Evolutionary conservation across 106 monocot genomes (phyloP), one percentile per base, ranked within the genome.

Genomic region (Cymbidium sinense): DNA sequence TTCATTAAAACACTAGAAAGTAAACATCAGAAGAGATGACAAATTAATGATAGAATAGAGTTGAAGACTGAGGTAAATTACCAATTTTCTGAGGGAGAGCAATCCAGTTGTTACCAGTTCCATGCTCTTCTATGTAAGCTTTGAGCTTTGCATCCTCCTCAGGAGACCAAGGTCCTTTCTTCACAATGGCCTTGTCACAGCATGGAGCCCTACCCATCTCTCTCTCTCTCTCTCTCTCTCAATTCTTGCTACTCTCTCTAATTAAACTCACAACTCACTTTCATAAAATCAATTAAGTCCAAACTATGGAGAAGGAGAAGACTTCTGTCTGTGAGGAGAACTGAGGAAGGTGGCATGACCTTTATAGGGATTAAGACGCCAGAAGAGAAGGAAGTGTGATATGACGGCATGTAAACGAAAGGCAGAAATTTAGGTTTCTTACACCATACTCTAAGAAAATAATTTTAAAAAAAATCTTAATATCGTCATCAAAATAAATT

Each of bases 81-180:
- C 96, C 96, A 20, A 96, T 96, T 82, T 93, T 96, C 43, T 91
- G 96, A 21, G 96, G 96, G 35, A 96, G 89, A 44, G 93, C 89
- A 43, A 96, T 96, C 96, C 96, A 96, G 87, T 96, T 96, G 74
- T 93, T 93, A 19, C 96, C 96, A 78, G 96, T 96, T 86, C 96
- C 96, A 50, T 96, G 80, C 62, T 91, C 75, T 41, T 96, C 89
- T 77, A 96, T 96, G 84, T 96, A 93, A 78, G 89, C 81, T 79
- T 89, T 93, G 83, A 96, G 96, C 86, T 84, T 91, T 33, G 81
- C 85, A 65, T 96, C 96, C 74, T 96, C 96, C 79, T 96, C 96
- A 4, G 96, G 93, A 8, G 96, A 96, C 96, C 96, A 96, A 9
- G 96, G 96, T 1, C 96, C 96, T 79, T 86, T 93, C 91, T 96